Evolutionary conservation across 208 protist genomes (phyloP).

Genomic region (Trypanosoma brucei): DNA sequence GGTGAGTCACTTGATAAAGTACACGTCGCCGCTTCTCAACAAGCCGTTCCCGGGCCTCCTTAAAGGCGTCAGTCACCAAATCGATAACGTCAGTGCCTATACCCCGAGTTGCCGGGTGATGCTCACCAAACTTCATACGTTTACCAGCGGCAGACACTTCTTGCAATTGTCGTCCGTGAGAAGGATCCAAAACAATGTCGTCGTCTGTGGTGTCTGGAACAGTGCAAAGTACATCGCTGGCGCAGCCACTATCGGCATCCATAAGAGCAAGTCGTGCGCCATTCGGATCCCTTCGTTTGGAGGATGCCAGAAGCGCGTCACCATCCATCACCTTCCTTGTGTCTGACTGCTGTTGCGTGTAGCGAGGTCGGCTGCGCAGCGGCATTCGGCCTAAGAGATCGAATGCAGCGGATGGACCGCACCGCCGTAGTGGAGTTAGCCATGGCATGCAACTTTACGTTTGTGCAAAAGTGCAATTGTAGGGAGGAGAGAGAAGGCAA

Average conservation of each 20-base stretch:
- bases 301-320: constrained; percentile 4
- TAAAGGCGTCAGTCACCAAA: constrained; percentile 83
- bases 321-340: constrained; percentile 22
- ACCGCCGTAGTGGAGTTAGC: constrained; percentile 3
- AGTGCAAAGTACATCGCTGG: constrained; percentile 9
- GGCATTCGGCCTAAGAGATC: constrained; percentile 24
- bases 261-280: constrained; percentile 9
- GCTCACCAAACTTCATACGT: constrained; percentile 13
- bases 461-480: not conserved
- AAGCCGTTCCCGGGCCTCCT: constrained; percentile 51
- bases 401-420: constrained; percentile 7
- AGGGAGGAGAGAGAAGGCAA: not conserved
- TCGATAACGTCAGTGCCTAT: constrained; percentile 76
- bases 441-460: not conserved
- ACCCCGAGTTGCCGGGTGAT: constrained; percentile 55
- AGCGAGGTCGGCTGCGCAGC: constrained; percentile 15
- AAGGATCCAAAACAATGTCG: constrained; percentile 24
- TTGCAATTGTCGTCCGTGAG: constrained; percentile 7
- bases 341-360: constrained; percentile 27
- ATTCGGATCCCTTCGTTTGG: constrained; percentile 1
- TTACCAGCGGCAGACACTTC: constrained; percentile 12
- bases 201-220: constrained; percentile 12
- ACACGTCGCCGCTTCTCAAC: constrained; percentile 55
- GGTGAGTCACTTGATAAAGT: constrained; percentile 84
- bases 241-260: not conserved